These are phyloP conservation scores for Cyathus striatus DNA, from an alignment of 768 basidiomycete species.

Conservation along the genomic window DNA sequence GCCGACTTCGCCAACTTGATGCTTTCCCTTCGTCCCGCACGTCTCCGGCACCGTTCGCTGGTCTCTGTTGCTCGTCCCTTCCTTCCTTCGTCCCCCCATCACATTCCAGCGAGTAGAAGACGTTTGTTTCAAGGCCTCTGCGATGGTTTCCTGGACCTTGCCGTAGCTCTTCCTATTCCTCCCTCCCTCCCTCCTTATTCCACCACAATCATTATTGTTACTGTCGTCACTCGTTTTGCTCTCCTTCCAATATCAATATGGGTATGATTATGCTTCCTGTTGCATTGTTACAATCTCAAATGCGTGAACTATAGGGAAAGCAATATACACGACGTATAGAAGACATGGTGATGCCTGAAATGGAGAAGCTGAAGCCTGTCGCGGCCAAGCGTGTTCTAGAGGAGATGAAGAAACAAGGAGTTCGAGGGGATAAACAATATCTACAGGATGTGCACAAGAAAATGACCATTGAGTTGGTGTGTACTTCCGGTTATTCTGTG, in stretches of 20 bases:
- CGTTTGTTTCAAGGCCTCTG: conserved; percentile 39
- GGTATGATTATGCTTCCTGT: conserved; percentile 37
- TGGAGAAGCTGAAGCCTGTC: conserved; percentile 42
- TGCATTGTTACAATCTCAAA: conserved; percentile 2
- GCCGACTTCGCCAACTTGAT: too few species aligned
- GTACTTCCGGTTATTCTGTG: background rate
- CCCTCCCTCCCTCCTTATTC: conserved; percentile 67
- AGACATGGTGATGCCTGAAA: conserved; percentile 53
- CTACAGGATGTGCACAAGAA: conserved; percentile 43
- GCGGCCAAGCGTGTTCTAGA: conserved; percentile 37
- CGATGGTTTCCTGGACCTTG: conserved; percentile 73
- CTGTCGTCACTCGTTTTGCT: conserved; percentile 53
- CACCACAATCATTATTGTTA: conserved; percentile 67
- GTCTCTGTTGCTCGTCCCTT: conserved; percentile 5
- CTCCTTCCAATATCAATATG: conserved; percentile 74
- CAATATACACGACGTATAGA: conserved; percentile 55
- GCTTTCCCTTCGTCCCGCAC: conserved; percentile 25
- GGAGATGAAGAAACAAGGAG: conserved; percentile 50
- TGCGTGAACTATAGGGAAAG: conserved; percentile 42
- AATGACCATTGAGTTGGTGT: conserved; percentile 46
- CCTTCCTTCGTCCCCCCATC: conserved; percentile 7
- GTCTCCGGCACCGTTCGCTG: conserved; percentile 17
- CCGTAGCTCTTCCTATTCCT: conserved; percentile 69
- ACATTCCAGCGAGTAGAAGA: conserved; percentile 13
- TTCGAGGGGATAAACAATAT: conserved; percentile 49